Evolutionary conservation across 176 grass and related monocot genomes (phyloP), one percentile per base, ranked within the genome.

Genomic region (Puya raimondii): DNA sequence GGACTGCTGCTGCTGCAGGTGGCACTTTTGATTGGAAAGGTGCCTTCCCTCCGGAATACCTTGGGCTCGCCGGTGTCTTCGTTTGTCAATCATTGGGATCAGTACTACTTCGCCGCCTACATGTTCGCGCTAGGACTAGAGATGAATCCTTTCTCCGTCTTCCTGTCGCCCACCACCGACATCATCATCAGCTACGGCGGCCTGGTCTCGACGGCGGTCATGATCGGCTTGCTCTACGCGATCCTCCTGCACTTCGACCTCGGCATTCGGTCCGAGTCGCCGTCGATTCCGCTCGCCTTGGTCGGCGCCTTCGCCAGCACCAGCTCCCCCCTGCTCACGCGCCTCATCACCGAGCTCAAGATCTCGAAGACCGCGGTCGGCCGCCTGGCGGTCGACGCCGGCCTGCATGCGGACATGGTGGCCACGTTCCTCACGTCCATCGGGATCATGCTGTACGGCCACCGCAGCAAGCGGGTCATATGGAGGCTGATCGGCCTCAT

Each of bases 61-160:
- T 59, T 59, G 0, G n/a, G 54, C 33, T 5, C 0, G 33, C 33
- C 33, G 33, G 33, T 42, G 33, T 42, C 33, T 42, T 0, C 0
- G 4, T 42, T 42, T 42, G 33, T 42, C 33, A 42, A 42, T 42
- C 33, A 42, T 42, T 42, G 33, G 33, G 33, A 42, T 8, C 33
- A 42, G 33, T 42, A 78, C 65, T 69, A 80, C 12, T 90, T 89
- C 78, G 82, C 77, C 16, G 65, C 76, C 11, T 95, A 90, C 84
- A 71, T 95, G 2, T 90, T 95, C 68, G 80, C 86, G 20, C 82
- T 95, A 12, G 86, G 91, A 27, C 79, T 95, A 12, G 91, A 95
- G 82, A 95, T 90, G 91, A 84, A 95, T 58, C 84, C 87, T 7
- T 76, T 53, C 48, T 7, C 80, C 27, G 77, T 95, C 2, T 77